Evolutionary conservation across 108 stramenopile genomes (phyloP), one percentile per base, ranked within the genome.

Genomic region (Fistulifera pelliculosa): DNA sequence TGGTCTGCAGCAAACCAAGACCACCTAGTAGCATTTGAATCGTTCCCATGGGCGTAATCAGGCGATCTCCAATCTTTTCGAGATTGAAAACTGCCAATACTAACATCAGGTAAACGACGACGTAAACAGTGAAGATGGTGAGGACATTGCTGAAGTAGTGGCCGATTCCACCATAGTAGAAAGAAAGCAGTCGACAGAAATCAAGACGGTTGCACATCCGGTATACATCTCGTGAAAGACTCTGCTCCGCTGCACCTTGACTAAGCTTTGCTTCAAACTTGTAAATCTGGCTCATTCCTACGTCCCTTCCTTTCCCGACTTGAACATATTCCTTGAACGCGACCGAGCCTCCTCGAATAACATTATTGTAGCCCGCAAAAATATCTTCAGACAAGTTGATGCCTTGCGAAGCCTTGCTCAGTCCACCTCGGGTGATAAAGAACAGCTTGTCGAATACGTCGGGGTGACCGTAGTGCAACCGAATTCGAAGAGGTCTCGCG

Each of bases 361-460:
- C 86, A 63, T 87, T 91, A 68, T 94, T 96, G 84, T 94, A 98
- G 11, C 97, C 97, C 39, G 97, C 97, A 55, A 96, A 98, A 52
- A 98, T 96, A 74, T 98, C 97, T 58, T 98, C 97, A 0, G 95
- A 96, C 19, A 98, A 79, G 49, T 98, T 98, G 66, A 98, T 98
- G 26, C 97, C 97, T 69, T 94, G 91, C 24, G 94, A 95, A 43
- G 91, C 91, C 78, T 98, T 98, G 56, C 87, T 90, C 47, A 98
- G 80, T 28, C 97, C 97, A 47, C 97, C 97, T 25, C 93, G 69
- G 13, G 94, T 94, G 73, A 96, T 96, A 70, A 97, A 94, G 70
- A 95, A 98, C 21, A 98, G 71, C 68, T 98, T 98, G 63, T 98
- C 96, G 60, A 98, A 98, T 7, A 98, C 65, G 77, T 98, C 97